Conservation (phyloP, 2,329 filamentous ascomycete species). For the Fusarium bactridioides region DNA sequence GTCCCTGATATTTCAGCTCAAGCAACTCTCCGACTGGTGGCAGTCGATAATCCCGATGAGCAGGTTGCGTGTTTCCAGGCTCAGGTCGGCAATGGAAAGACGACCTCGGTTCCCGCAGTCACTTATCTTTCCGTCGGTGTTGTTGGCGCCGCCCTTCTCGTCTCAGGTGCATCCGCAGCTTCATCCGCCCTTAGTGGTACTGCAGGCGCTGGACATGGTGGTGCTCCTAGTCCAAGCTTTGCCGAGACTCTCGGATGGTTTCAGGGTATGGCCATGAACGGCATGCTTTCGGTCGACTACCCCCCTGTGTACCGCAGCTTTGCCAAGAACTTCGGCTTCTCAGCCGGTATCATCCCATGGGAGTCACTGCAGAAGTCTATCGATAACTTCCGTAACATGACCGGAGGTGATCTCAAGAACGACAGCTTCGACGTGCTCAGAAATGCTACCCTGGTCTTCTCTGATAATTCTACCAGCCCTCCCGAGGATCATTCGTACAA, state of each 20-base stretch:
- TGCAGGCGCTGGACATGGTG: slow-evolving; percentile 63
- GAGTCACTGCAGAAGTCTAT: slow-evolving; percentile 80
- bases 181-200: slow-evolving; percentile 64
- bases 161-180: slow-evolving; percentile 76
- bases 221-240: slow-evolving; percentile 81
- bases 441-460: slow-evolving; percentile 78
- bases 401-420: slow-evolving; percentile 86
- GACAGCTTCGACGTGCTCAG: slow-evolving; percentile 78
- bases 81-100: slow-evolving; percentile 86
- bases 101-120: slow-evolving; percentile 76
- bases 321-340: slow-evolving; percentile 92
- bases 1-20: slow-evolving; percentile 89
- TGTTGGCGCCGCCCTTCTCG: slow-evolving; percentile 80
- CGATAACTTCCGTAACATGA: slow-evolving; percentile 79
- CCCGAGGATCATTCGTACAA: slow-evolving; percentile 50
- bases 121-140: slow-evolving; percentile 86
- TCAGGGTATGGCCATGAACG: slow-evolving; percentile 92
- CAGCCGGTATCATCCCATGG: slow-evolving; percentile 85
- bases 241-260: slow-evolving; percentile 88
- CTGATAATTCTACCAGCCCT: slow-evolving; percentile 63
- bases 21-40: slow-evolving; percentile 79
- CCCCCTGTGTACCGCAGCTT: slow-evolving; percentile 90
- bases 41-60: slow-evolving; percentile 60
- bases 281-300: slow-evolving; percentile 92
- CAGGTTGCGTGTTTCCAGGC: slow-evolving; percentile 86